Evolutionary conservation across 305 asterid genomes (phyloP).

Genomic region (Fraxinus baroniana): DNA sequence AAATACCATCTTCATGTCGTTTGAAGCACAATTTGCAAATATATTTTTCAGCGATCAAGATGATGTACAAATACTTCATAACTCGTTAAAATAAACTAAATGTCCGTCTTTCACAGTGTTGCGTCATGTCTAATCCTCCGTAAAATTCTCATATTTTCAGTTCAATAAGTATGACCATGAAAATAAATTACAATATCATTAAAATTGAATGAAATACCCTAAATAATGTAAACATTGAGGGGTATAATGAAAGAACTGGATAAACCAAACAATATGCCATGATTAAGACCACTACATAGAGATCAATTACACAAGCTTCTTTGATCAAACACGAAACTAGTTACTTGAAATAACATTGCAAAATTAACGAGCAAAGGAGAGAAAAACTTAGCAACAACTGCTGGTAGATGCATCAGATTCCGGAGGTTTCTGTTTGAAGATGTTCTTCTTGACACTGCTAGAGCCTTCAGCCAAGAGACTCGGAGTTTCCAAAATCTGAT

Average conservation of each 20-base stretch:
- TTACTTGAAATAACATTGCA: not conserved
- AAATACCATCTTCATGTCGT: not conserved
- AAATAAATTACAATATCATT: not conserved
- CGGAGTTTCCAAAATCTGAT: constrained; percentile 90
- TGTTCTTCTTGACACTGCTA: constrained; percentile 69
- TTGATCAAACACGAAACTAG: not conserved
- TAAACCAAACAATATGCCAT: constrained; percentile 9
- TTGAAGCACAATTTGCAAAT: not conserved
- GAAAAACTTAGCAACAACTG: constrained; percentile 70
- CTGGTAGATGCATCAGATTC: constrained; percentile 66
- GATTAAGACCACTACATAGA: constrained; percentile 9
- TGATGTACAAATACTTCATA: not conserved
- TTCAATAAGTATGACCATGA: not conserved
- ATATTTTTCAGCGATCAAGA: not conserved
- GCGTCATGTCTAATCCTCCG: not conserved
- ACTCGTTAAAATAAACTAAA: not conserved
- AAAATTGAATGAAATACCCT: not conserved
- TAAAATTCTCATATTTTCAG: not conserved
- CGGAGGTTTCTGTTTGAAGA: constrained; percentile 88
- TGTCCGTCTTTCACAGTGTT: not conserved
- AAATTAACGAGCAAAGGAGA: not conserved
- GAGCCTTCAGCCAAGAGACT: constrained; percentile 84
- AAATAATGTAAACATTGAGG: not conserved
- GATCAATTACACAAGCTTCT: constrained; percentile 16
- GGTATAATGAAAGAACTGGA: not conserved